Percentiles rank a stretch among this genome's conserved stretches.
Conservation (phyloP, 257 asterid genomes). For the Solanum bulbocastanum region DNA sequence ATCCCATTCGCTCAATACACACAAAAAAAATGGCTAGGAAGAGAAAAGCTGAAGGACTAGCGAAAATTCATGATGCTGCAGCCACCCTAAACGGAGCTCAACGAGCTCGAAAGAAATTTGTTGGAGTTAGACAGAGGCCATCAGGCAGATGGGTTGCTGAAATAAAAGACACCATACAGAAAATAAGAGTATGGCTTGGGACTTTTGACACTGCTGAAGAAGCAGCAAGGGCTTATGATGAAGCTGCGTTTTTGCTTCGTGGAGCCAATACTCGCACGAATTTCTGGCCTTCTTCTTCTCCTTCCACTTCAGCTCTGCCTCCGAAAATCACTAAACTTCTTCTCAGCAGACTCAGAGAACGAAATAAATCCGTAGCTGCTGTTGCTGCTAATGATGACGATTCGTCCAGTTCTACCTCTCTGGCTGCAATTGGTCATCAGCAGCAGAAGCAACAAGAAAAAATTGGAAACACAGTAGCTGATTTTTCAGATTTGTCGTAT, state of each 20-base stretch:
- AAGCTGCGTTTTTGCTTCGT: slow-evolving; percentile 72
- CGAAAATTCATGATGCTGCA: slow-evolving; percentile 3
- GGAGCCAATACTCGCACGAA: slow-evolving; percentile 76
- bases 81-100: neutral
- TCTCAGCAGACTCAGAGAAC: slow-evolving; percentile 48
- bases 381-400: neutral
- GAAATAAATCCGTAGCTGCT: slow-evolving; percentile 28
- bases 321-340: slow-evolving; percentile 61
- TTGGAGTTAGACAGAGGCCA: slow-evolving; percentile 15
- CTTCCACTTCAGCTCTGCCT: slow-evolving; percentile 49
- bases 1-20: neutral
- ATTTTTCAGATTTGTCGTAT: slow-evolving; percentile 32
- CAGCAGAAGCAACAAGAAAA: neutral
- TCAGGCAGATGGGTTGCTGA: slow-evolving; percentile 12
- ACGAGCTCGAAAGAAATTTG: slow-evolving; percentile 47
- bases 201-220: slow-evolving; percentile 12
- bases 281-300: slow-evolving; percentile 49
- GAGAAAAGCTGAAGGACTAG: slow-evolving; percentile 34
- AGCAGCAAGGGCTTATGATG: slow-evolving; percentile 10
- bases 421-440: neutral
- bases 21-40: slow-evolving; percentile 45
- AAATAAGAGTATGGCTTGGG: slow-evolving; percentile 10
- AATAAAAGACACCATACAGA: slow-evolving; percentile 9
- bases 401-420: neutral
- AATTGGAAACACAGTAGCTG: slow-evolving; percentile 6